Evolutionary conservation across 805 yeast species (phyloP).

Genomic region (Lipomyces yamadae): DNA sequence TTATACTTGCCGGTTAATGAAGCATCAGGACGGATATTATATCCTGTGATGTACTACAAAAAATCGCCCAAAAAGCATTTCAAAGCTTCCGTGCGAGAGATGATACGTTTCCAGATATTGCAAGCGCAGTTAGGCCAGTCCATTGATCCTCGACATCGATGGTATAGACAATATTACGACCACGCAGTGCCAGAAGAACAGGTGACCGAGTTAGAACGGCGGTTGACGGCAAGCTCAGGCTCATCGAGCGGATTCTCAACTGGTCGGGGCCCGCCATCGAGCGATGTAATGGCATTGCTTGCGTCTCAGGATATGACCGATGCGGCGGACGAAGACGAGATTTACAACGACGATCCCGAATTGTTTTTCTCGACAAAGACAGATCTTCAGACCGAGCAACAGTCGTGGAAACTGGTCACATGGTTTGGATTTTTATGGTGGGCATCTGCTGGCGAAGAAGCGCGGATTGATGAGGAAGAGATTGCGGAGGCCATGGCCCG

Average conservation of each 20-base stretch:
- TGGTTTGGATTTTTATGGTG: constrained; percentile 83
- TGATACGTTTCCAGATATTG: constrained; percentile 34
- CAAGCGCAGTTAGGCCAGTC: constrained; percentile 35
- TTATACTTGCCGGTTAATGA: constrained; percentile 18
- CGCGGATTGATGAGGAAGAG: constrained; percentile 49
- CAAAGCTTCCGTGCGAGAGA: constrained; percentile 32
- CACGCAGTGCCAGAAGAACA: constrained; percentile 14
- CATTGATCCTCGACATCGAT: constrained; percentile 35
- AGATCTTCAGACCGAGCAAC: constrained; percentile 32
- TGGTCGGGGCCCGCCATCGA: constrained; percentile 2
- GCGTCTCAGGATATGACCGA: constrained; percentile 31
- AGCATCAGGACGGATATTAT: constrained; percentile 17
- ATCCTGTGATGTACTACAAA: constrained; percentile 20
- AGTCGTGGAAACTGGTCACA: constrained; percentile 61
- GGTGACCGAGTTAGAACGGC: constrained; percentile 17
- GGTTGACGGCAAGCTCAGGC: constrained; percentile 23
- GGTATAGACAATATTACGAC: constrained; percentile 22
- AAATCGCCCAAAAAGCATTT: constrained; percentile 16
- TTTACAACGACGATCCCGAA: constrained; percentile 36
- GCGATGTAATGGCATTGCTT: constrained; percentile 28
- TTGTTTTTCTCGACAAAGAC: constrained; percentile 36
- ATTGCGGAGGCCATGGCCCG: constrained; percentile 48
- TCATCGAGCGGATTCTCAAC: constrained; percentile 18
- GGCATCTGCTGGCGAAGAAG: constrained; percentile 80
- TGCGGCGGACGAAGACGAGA: constrained; percentile 32